Evolutionary conservation across 75 land plant species (phyloP).

Genomic region (Sequoia sempervirens): DNA sequence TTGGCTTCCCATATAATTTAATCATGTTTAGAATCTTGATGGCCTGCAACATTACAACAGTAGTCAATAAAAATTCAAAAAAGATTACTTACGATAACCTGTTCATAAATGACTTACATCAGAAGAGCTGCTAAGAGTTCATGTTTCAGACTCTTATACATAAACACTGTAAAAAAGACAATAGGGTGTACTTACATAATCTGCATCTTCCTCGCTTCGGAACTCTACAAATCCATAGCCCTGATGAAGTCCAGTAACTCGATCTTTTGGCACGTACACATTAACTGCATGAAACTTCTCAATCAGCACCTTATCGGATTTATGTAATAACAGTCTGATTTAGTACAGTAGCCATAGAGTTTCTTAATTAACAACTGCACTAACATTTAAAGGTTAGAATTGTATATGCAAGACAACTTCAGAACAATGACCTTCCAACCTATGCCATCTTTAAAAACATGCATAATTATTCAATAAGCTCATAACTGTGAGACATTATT

Average conservation of each 20-base stretch:
- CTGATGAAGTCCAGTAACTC: conserved; percentile 97
- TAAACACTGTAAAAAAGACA: neutral
- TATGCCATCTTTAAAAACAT: neutral
- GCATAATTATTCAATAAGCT: neutral
- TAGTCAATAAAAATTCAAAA: neutral
- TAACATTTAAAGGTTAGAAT: neutral
- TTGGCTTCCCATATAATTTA: conserved; percentile 96
- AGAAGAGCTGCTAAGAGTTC: neutral
- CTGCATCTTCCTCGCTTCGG: conserved; percentile 99
- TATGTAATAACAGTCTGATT: neutral
- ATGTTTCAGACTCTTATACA: neutral
- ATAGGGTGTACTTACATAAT: conserved; percentile 59
- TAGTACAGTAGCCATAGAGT: neutral
- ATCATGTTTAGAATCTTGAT: conserved; percentile 99
- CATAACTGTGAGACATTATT: neutral
- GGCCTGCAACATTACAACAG: conserved; percentile 50
- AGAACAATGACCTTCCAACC: neutral
- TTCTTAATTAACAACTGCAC: neutral
- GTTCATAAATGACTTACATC: neutral
- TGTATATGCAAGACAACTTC: neutral
- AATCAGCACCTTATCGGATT: neutral
- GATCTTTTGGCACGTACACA: conserved; percentile 98
- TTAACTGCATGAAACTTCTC: conserved; percentile 60
- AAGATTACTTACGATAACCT: neutral
- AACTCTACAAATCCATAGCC: conserved; percentile 99